Conservation (phyloP, 2,329 filamentous ascomycete genomes). For the Cordyceps pruinosa region DNA sequence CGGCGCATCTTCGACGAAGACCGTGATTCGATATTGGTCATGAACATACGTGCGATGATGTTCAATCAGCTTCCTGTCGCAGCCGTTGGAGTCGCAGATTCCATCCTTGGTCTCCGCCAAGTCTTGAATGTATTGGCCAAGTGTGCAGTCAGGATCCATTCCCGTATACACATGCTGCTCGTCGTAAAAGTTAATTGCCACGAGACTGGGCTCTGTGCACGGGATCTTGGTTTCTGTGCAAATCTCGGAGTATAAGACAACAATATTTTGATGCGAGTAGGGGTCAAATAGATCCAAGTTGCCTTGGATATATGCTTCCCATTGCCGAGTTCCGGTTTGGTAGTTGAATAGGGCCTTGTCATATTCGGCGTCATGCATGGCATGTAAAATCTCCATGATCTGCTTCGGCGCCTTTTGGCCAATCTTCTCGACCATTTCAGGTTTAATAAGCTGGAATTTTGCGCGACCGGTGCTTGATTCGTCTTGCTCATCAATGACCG, state of each 20-base stretch:
- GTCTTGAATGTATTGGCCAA: conserved; percentile 93
- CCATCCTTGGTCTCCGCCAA: conserved; percentile 69
- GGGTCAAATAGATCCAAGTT: conserved; percentile 89
- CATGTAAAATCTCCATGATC: conserved; percentile 87
- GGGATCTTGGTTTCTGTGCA: conserved; percentile 92
- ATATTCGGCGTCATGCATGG: conserved; percentile 93
- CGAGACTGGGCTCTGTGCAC: conserved; percentile 82
- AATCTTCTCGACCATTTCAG: conserved; percentile 87
- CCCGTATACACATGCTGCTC: conserved; percentile 71
- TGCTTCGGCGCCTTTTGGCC: conserved; percentile 74
- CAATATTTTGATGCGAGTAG: conserved; percentile 92
- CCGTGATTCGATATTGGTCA: conserved; percentile 85
- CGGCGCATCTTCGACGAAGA: conserved; percentile 63
- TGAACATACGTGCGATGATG: conserved; percentile 97
- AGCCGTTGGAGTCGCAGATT: conserved; percentile 76
- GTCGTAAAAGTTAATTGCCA: conserved; percentile 88
- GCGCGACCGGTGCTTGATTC: conserved; percentile 58
- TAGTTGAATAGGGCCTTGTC: conserved; percentile 93
- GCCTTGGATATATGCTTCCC: conserved; percentile 89
- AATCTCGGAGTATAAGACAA: conserved; percentile 86
- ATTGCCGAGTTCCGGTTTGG: conserved; percentile 86
- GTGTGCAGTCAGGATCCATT: conserved; percentile 78
- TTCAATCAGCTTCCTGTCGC: conserved; percentile 81
- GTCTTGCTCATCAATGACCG: conserved; percentile 48
- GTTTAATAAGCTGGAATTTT: conserved; percentile 84